A percentile compares a stretch with the other conserved stretches of the same genome.
Evolutionary conservation across 139 green algal species (phyloP).

Genomic region (Chlamydomonas incerta): DNA sequence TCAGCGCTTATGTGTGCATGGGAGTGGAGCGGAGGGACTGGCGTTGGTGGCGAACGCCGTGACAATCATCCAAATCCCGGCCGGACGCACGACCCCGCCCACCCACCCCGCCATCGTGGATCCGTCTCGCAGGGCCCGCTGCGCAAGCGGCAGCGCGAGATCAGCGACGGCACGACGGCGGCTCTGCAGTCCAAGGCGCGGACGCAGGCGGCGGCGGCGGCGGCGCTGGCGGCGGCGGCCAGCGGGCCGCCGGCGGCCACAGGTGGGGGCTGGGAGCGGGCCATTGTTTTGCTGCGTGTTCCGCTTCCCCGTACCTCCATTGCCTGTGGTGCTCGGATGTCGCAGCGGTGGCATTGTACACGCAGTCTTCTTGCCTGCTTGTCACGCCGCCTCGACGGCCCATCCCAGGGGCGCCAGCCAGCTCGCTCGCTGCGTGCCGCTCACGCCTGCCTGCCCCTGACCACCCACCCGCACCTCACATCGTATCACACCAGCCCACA

Average conservation of each 20-base stretch:
- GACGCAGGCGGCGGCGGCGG: neutral
- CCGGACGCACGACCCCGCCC: neutral
- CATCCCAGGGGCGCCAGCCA: no score
- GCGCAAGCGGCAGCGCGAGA: constrained; percentile 9
- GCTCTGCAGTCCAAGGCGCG: neutral
- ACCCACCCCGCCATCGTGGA: neutral
- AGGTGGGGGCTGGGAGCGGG: neutral
- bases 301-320: no score
- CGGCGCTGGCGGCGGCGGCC: constrained; percentile 12
- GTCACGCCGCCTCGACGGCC: no score
- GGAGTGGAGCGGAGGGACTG: no score
- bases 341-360: neutral
- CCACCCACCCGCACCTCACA: neutral
- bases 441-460: neutral
- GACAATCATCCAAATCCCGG: neutral
- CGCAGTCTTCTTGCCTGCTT: no score
- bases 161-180: neutral
- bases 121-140: neutral
- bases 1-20: no score
- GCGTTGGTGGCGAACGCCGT: no score
- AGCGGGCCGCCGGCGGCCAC: neutral
- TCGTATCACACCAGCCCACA: neutral
- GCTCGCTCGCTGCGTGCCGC: no score
- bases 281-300: neutral
- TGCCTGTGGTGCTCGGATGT: neutral